phyloP scores from a whole-genome alignment of 2,329 filamentous ascomycete genomes.

The Fusarium haematococcum region DNA sequence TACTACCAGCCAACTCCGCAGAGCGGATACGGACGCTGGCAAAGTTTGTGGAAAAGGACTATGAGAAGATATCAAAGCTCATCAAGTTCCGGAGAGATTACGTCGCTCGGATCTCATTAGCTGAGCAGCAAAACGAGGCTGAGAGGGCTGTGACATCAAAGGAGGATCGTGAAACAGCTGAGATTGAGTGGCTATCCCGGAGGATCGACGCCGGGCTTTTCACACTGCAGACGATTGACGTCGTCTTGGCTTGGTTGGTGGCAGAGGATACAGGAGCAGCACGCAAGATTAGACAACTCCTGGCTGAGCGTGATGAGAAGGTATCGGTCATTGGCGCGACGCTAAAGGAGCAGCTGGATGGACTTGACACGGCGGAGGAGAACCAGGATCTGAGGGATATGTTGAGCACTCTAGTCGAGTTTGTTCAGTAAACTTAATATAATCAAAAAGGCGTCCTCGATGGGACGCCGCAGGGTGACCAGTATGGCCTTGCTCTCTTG shows the following conservation, averaged over 20 bases:
- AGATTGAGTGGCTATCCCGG: slow-evolving; percentile 78
- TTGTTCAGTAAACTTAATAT: slow-evolving; percentile 54
- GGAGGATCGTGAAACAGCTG: slow-evolving; percentile 62
- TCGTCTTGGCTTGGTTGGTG: slow-evolving; percentile 88
- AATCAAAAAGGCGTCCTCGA: slow-evolving; percentile 34
- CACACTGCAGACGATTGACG: slow-evolving; percentile 84
- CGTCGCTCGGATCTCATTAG: slow-evolving; percentile 68
- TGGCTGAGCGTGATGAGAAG: slow-evolving; percentile 76
- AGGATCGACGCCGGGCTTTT: slow-evolving; percentile 88
- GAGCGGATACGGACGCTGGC: slow-evolving; percentile 86
- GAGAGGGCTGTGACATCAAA: slow-evolving; percentile 22
- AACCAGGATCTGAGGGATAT: slow-evolving; percentile 70
- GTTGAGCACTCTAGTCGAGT: slow-evolving; percentile 64
- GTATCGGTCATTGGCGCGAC: slow-evolving; percentile 73
- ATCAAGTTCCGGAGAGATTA: slow-evolving; percentile 79
- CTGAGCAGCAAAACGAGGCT: slow-evolving; percentile 61
- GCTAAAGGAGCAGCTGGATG: slow-evolving; percentile 70
- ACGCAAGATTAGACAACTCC: slow-evolving; percentile 69
- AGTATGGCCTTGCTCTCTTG: slow-evolving; percentile 31
- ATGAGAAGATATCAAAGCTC: slow-evolving; percentile 83
- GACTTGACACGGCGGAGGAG: slow-evolving; percentile 67
- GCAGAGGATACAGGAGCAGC: slow-evolving; percentile 87
- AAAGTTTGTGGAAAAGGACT: slow-evolving; percentile 96
- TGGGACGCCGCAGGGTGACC: slow-evolving; percentile 24
- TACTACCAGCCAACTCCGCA: slow-evolving; percentile 81